Base-by-base conservation (phyloP, 768 basidiomycete species). In the Paxillus rubicundulus region DNA sequence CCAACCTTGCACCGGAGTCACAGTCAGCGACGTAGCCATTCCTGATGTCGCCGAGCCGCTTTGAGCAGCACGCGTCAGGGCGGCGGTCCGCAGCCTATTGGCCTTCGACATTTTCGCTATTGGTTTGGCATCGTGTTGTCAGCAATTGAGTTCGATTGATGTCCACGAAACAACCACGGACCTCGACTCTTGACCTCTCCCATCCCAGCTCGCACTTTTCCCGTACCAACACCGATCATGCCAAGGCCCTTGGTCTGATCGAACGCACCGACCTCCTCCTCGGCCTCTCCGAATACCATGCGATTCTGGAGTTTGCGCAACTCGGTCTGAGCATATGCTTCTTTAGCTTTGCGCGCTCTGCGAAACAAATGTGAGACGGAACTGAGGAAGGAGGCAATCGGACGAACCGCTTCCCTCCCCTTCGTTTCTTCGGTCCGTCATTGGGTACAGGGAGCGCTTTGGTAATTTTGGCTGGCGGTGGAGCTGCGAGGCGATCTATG, bases 171-270 rank as follows among this genome's bases (percentile, higher is more conserved):
- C 28, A 21, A 34, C 4, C 41, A 71, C 82, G 56, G 58, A 95
- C 95, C 94, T 76, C 87, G 85, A 73, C 87, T 95, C 74, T 92
- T 92, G 39, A 87, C 81, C 67, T 98, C 95, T 47, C 89, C 93
- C 46, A 84, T 69, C 27, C 87, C 86, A 12, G 93, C 93, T 49
- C 97, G 79, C 47, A 99, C 89, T 69, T 92, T 91, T 20, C 97
- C 97, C 6, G 87, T 86, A 16, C 84, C 77, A 48, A 79, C 79
- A 36, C 94, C 93, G 55, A 98, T 91, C 95, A 99, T 98, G 55
- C 97, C 97, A 66, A 98, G 70, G 5, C 97, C 97, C 75, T 92
- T 91, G n/a, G 94, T 95, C 74, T 98, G 86, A 73, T 97, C 97
- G 61, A 92, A 95, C 30, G 94, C 91, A 16, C 94, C 96, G 40